These are phyloP conservation scores for Monosporascus cannonballus DNA, from an alignment of 2,329 filamentous ascomycete genomes.

Conservation along the genomic window DNA sequence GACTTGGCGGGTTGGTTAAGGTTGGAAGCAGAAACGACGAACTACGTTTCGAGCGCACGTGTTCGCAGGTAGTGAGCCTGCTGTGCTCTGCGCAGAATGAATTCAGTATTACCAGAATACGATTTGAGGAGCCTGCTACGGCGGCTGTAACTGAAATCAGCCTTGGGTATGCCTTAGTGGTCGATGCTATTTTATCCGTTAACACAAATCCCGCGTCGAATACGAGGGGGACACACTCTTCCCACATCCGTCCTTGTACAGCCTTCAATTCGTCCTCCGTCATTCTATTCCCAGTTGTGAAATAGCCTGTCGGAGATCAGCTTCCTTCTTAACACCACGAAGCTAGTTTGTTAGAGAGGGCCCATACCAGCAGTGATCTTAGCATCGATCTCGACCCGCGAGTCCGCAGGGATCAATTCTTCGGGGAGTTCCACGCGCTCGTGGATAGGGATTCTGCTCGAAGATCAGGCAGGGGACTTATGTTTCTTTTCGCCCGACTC, in stretches of 20 bases:
- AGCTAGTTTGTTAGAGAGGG: conserved; percentile 3
- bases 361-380: conserved; percentile 87
- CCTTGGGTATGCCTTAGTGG: conserved; percentile 25
- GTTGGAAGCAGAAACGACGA: too few relatives aligned
- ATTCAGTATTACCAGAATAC: not conserved
- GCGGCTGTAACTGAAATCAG: not conserved
- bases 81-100: not conserved
- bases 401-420: conserved; percentile 89
- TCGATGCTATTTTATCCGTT: conserved; percentile 32
- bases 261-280: conserved; percentile 78
- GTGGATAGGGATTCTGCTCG: conserved; percentile 69
- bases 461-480: conserved; percentile 15
- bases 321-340: conserved; percentile 5
- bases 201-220: conserved; percentile 13
- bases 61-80: not conserved
- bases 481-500: conserved; percentile 23
- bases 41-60: too few relatives aligned
- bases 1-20: too few relatives aligned
- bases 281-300: conserved; percentile 86
- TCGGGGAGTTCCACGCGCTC: conserved; percentile 90
- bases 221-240: conserved; percentile 52
- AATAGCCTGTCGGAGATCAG: conserved; percentile 48
- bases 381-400: conserved; percentile 95
- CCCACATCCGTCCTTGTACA: conserved; percentile 88
- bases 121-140: not conserved